Evolutionary conservation across 2,329 filamentous ascomycete species (phyloP).

Genomic region (Aschersonia sp.): DNA sequence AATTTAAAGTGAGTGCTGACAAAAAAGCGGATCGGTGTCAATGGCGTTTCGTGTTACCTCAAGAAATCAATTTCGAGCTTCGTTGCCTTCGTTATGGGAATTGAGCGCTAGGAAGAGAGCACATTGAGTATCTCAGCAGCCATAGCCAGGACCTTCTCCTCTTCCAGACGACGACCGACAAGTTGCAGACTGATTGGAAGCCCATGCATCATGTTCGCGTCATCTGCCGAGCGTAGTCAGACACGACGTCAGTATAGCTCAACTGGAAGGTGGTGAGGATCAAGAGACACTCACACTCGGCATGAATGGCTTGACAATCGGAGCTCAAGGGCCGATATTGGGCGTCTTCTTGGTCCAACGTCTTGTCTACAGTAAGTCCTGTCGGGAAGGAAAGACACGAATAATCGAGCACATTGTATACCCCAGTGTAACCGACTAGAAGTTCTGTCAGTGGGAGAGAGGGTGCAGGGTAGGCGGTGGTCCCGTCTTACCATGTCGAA

Average conservation of each 20-base stretch:
- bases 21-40: too few species aligned
- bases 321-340: constrained; percentile 19
- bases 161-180: constrained; percentile 25
- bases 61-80: too few species aligned
- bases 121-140: constrained; percentile 11
- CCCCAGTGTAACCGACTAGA: constrained; percentile 34
- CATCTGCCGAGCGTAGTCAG: constrained; percentile 14
- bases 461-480: too few species aligned
- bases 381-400: constrained; percentile 31
- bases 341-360: constrained; percentile 17
- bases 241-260: not conserved
- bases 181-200: constrained; percentile 28
- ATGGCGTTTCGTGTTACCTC: too few species aligned
- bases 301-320: constrained; percentile 21
- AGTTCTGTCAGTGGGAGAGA: not conserved
- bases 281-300: constrained; percentile 23
- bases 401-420: constrained; percentile 34
- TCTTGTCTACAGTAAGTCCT: constrained; percentile 23
- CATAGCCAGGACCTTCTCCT: constrained; percentile 24
- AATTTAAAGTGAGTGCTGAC: too few species aligned
- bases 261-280: not conserved
- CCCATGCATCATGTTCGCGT: constrained; percentile 22
- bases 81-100: not conserved
- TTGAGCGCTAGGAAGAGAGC: not conserved
- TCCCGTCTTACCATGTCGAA: constrained; percentile 23